phyloP scores from a whole-genome alignment of 306 rosid species.

The Crataegus laevigata region DNA sequence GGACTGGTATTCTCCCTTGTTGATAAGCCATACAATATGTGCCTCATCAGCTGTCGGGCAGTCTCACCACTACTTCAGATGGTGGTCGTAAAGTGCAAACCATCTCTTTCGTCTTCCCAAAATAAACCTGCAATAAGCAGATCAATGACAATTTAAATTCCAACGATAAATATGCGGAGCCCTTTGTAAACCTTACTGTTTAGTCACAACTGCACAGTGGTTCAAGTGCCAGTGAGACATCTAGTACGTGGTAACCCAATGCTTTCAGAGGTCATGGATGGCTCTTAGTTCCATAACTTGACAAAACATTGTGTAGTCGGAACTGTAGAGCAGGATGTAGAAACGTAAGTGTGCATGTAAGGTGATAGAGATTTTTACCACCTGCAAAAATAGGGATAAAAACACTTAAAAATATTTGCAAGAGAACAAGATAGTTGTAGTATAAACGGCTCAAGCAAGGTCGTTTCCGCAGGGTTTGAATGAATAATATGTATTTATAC shows the following conservation, averaged over 20 bases:
- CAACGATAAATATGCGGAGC: neutral
- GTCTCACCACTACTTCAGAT: conserved; percentile 68
- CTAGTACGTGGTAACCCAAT: too few relatives aligned
- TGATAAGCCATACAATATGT: neutral
- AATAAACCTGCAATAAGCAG: conserved; percentile 58
- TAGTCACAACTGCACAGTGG: neutral
- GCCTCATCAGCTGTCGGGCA: conserved; percentile 52
- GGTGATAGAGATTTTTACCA: too few relatives aligned
- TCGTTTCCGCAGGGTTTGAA: too few relatives aligned
- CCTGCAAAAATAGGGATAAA: too few relatives aligned
- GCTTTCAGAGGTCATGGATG: too few relatives aligned
- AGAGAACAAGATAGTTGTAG: too few relatives aligned
- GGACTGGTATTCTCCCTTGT: neutral
- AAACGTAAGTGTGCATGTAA: neutral
- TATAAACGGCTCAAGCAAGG: too few relatives aligned
- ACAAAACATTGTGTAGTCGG: neutral
- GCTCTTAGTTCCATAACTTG: neutral
- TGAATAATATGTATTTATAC: too few relatives aligned
- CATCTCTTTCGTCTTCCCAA: conserved; percentile 98
- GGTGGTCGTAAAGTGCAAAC: conserved; percentile 96
- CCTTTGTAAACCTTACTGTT: neutral
- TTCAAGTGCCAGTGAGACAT: neutral
- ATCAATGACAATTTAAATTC: neutral
- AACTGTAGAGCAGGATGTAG: neutral
- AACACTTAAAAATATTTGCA: too few relatives aligned